These are phyloP conservation scores for Gentiana macrophylla DNA, from an alignment of 257 asterid genomes.

Conservation along the genomic window DNA sequence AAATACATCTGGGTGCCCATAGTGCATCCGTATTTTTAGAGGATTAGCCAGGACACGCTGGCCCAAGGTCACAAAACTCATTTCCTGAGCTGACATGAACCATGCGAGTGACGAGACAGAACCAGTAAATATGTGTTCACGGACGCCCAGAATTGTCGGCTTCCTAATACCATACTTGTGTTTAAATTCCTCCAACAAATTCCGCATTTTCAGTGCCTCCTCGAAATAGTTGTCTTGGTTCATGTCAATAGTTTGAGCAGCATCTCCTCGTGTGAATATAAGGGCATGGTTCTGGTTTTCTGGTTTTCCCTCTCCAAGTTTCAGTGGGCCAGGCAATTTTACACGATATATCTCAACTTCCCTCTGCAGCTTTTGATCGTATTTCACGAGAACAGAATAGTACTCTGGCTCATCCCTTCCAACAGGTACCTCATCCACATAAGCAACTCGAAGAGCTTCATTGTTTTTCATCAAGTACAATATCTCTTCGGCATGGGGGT, in stretches of 20 bases:
- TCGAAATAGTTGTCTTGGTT: conserved; percentile 97
- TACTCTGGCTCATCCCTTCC: conserved; percentile 80
- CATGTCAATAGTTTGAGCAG: conserved; percentile 97
- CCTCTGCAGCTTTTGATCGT: conserved; percentile 57
- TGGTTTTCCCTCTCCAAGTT: conserved; percentile 99
- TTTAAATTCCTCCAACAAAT: conserved; percentile 87
- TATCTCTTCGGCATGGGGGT: conserved; percentile 93
- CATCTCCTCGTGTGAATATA: conserved; percentile 97
- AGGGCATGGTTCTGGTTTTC: conserved; percentile 97
- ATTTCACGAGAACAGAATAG: conserved; percentile 91
- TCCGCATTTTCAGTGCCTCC: conserved; percentile 97
- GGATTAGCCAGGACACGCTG: conserved; percentile 99
- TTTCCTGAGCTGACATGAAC: conserved; percentile 99
- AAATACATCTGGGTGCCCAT: conserved; percentile 98
- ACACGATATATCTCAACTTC: conserved; percentile 98
- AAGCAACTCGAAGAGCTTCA: conserved; percentile 98
- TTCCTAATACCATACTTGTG: conserved; percentile 75
- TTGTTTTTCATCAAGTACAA: conserved; percentile 74
- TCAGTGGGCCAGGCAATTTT: conserved; percentile 92
- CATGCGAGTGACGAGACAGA: conserved; percentile 98
- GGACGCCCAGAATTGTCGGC: conserved; percentile 91
- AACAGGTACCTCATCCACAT: conserved; percentile 93
- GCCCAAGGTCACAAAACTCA: conserved; percentile 95
- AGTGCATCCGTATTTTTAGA: conserved; percentile 94
- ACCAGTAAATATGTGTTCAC: conserved; percentile 94